Base-by-base conservation (phyloP, 306 rosid genomes). In the Heteromeles arbutifolia region DNA sequence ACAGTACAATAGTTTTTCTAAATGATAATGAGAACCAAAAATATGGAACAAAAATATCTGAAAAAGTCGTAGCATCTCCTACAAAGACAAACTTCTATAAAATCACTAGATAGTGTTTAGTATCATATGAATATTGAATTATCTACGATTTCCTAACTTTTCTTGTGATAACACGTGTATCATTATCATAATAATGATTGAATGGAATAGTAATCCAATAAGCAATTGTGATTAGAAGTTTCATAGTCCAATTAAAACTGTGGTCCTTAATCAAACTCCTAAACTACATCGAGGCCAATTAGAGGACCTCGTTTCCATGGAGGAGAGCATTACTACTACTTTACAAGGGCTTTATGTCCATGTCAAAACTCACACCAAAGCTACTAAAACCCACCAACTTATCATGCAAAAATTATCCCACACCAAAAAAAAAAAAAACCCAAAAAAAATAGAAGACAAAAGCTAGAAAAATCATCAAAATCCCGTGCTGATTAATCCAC, bases 401-500 rank as follows among this genome's bases (percentile, higher is more conserved):
- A 61, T 80, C 83, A 74, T 67, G 75, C 54, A 44, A 58, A 18
- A 79, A 61, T 57, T 15, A 25, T 64, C 53, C 41, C 72, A 22
- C 65, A 80, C 70, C 41, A 26, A n/a, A 69, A 59, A n/a, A 53
- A 69, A 1, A 32, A 1, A 32, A 29, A 3, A 3, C 0, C 17
- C 34, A 22, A 53, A 14, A 69, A 65, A 69, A 31, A 14, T n/a
- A n/a, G 61, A 37, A 11, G 72, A 80, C 53, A 73, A 74, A 80
- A 63, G 64, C 76, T 52, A 11, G 50, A 34, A 72, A 69, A 48
- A 66, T 73, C 86, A 86, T 81, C 70, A 7, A 41, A 65, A 57
- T 81, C 88, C 61, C 88, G 90, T 88, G 87, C 73, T 67, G 24
- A 31, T 18, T 22, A 52, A 52, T 52, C 44, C 17, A 34, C 74